phyloP scores from a whole-genome alignment of 805 yeast species.

The Priceomyces carsonii region DNA sequence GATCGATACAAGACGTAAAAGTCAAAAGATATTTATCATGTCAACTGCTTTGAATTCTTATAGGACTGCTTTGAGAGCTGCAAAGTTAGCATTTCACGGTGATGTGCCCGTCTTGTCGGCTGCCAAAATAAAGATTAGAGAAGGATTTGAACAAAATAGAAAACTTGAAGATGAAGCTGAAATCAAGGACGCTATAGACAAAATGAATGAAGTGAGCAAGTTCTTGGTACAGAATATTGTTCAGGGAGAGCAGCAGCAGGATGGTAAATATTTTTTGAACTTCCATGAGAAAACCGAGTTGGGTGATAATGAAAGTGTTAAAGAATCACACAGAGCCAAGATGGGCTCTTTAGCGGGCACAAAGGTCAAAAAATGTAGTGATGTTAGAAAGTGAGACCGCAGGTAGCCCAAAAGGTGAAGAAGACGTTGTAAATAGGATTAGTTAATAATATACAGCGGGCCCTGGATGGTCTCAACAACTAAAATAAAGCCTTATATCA shows the following conservation, averaged over 20 bases:
- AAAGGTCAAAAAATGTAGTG: constrained; percentile 44
- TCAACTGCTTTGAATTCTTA: constrained; percentile 52
- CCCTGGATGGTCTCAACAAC: no score
- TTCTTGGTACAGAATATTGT: constrained; percentile 79
- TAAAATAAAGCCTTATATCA: no score
- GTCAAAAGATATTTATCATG: constrained; percentile 2
- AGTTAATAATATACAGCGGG: no score
- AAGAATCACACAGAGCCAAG: constrained; percentile 44
- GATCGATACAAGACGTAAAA: not conserved
- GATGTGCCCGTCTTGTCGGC: constrained; percentile 53
- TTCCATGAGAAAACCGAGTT: constrained; percentile 83
- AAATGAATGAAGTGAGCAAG: constrained; percentile 67
- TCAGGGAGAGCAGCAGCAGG: constrained; percentile 63
- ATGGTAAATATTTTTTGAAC: constrained; percentile 54
- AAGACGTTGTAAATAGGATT: no score
- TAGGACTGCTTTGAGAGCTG: constrained; percentile 66
- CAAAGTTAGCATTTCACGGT: constrained; percentile 56
- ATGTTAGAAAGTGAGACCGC: constrained; percentile 9
- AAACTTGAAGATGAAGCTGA: constrained; percentile 17
- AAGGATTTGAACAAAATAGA: constrained; percentile 46
- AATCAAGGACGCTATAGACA: constrained; percentile 44
- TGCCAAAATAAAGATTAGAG: constrained; percentile 59
- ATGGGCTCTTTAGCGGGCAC: constrained; percentile 52
- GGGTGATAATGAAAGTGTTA: constrained; percentile 85
- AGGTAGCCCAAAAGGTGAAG: no score